These are phyloP conservation scores for Ambrosiella beaveri DNA, from an alignment of 2,329 filamentous ascomycete genomes.

Conservation along the genomic window DNA sequence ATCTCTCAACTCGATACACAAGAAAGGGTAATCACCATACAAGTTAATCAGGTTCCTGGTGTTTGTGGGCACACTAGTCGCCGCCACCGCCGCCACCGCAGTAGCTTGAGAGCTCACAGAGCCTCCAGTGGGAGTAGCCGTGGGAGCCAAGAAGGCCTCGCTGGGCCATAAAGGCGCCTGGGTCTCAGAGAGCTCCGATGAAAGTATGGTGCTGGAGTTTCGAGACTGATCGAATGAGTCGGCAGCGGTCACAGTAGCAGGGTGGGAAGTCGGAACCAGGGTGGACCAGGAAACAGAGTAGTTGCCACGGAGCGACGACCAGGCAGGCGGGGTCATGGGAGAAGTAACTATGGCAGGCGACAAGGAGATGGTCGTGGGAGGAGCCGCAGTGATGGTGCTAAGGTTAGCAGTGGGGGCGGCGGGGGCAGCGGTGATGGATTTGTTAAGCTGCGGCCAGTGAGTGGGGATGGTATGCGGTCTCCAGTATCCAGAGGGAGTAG, in stretches of 20 bases:
- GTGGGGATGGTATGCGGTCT: background rate
- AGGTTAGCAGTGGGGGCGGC: background rate
- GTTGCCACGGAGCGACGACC: constrained; percentile 4
- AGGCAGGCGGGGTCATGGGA: background rate
- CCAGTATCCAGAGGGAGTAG: background rate
- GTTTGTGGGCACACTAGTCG: background rate
- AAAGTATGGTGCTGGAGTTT: too few relatives aligned
- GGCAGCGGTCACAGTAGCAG: background rate
- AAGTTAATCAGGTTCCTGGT: constrained; percentile 1
- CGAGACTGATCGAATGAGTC: too few relatives aligned
- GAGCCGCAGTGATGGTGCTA: background rate
- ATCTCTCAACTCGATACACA: constrained; percentile 8
- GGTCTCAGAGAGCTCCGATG: background rate
- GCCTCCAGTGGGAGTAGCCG: background rate
- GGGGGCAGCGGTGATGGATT: background rate
- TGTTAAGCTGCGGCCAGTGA: background rate
- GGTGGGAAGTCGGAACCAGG: background rate
- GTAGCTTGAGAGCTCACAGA: background rate
- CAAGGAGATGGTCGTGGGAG: background rate
- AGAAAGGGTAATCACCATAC: constrained; percentile 11
- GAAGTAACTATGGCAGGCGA: constrained; percentile 1
- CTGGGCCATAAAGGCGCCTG: constrained; percentile 8
- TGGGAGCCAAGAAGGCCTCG: constrained; percentile 1
- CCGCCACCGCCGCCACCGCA: background rate
- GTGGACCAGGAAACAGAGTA: constrained; percentile 5